Evolutionary conservation across 2,329 filamentous ascomycete genomes (phyloP).

Genomic region (Aspergillus ruber): DNA sequence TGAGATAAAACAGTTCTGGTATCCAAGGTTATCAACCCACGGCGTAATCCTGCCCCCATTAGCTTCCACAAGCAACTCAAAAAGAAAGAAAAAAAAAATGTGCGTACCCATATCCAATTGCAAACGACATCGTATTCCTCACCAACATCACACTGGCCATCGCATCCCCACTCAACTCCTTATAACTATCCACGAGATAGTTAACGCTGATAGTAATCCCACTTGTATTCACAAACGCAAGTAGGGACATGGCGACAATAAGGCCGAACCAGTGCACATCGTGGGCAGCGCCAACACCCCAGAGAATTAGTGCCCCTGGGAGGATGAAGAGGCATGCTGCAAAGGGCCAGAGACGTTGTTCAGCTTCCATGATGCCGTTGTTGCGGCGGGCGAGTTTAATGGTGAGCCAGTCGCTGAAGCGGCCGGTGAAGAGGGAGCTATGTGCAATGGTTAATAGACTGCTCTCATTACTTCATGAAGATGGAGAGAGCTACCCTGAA

Average conservation of each 20-base stretch:
- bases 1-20: conserved; percentile 42
- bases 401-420: conserved; percentile 35
- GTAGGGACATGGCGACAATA: conserved; percentile 37
- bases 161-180: conserved; percentile 34
- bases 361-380: conserved; percentile 36
- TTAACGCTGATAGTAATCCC: conserved; percentile 35
- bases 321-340: conserved; percentile 28
- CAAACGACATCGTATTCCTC: conserved; percentile 45
- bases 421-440: conserved; percentile 34
- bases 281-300: conserved; percentile 39
- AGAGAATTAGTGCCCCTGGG: conserved; percentile 30
- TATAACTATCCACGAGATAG: conserved; percentile 37
- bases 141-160: conserved; percentile 41
- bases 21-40: conserved; percentile 39
- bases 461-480: too few relatives aligned
- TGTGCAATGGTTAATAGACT: too few relatives aligned
- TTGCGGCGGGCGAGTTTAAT: conserved; percentile 35
- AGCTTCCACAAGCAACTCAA: not conserved
- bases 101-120: conserved; percentile 36
- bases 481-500: conserved; percentile 17
- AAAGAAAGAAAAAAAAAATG: not conserved
- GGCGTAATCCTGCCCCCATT: conserved; percentile 36
- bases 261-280: conserved; percentile 38
- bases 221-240: conserved; percentile 34
- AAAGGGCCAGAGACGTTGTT: conserved; percentile 38